phyloP scores from a whole-genome alignment of 495 filamentous ascomycete species.

The Hypoxylon fuscum region DNA sequence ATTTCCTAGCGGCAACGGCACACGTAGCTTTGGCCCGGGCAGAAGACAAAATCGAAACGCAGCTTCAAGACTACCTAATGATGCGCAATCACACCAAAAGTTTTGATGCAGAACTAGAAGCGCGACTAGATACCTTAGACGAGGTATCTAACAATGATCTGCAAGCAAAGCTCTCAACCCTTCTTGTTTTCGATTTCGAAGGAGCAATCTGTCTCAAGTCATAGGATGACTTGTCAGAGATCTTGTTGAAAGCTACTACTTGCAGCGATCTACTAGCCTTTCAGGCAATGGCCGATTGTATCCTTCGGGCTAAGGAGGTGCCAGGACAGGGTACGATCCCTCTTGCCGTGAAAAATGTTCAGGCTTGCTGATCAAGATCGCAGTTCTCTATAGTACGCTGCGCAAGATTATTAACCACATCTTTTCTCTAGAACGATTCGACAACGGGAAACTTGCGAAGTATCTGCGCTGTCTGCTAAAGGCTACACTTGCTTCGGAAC shows the following conservation, averaged over 20 bases:
- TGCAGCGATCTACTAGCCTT: conserved; percentile 51
- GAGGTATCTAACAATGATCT: conserved; percentile 61
- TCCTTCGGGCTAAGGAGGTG: conserved; percentile 61
- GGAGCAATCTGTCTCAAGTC: conserved; percentile 70
- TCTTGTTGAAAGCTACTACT: conserved; percentile 63
- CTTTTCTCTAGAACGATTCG: conserved; percentile 61
- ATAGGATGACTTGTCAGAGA: conserved; percentile 71
- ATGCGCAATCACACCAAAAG: conserved; percentile 64
- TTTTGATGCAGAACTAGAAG: conserved; percentile 59
- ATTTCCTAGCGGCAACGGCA: conserved; percentile 72
- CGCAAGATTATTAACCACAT: conserved; percentile 71
- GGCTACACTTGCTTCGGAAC: conserved; percentile 61
- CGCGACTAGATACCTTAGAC: conserved; percentile 50
- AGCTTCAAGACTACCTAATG: conserved; percentile 67
- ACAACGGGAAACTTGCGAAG: conserved; percentile 66
- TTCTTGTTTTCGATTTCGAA: conserved; percentile 80
- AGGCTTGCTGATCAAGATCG: conserved; percentile 13
- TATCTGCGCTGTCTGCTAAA: conserved; percentile 80
- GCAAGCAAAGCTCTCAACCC: conserved; percentile 65
- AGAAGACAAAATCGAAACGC: conserved; percentile 67
- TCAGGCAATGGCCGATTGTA: conserved; percentile 67
- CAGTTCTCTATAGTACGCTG: conserved; percentile 59
- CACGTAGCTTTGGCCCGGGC: conserved; percentile 68
- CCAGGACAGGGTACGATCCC: conserved; percentile 56
- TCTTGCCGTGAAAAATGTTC: background rate